Evolutionary conservation across 2,329 filamentous ascomycete genomes (phyloP).

Genomic region (Microcera coccophila): DNA sequence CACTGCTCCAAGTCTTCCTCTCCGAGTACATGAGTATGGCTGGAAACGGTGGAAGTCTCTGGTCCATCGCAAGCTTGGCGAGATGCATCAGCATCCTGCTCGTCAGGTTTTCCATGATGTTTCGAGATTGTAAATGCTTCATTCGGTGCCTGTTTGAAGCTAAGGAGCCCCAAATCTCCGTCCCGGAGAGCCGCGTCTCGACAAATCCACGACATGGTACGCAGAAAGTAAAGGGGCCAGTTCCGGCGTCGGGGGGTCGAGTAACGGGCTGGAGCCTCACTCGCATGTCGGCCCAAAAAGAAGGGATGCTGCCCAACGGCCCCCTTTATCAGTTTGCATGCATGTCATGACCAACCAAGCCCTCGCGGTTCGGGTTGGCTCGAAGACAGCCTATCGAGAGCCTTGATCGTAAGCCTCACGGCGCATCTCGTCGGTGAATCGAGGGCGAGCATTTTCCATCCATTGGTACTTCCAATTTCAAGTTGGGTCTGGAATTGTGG

Average conservation of each 20-base stretch:
- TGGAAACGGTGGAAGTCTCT: not conserved
- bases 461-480: no score
- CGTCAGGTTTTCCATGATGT: not conserved
- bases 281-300: not conserved
- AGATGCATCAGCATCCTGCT: not conserved
- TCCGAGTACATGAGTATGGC: not conserved
- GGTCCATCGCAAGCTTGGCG: not conserved
- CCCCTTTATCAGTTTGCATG: not conserved
- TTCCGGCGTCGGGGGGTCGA: no score
- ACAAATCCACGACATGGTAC: slow-evolving; percentile 5
- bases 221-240: no score
- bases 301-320: not conserved
- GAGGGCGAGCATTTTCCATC: no score
- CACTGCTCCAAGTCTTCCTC: slow-evolving; percentile 1
- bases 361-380: no score
- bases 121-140: not conserved
- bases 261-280: not conserved
- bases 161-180: not conserved
- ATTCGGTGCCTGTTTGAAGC: not conserved
- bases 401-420: no score
- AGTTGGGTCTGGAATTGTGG: no score
- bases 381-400: no score
- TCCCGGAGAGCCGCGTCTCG: not conserved
- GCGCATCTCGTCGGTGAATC: no score
- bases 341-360: no score